Base-by-base conservation (phyloP, 495 filamentous ascomycete genomes). In the Penicillium mononematosum region DNA sequence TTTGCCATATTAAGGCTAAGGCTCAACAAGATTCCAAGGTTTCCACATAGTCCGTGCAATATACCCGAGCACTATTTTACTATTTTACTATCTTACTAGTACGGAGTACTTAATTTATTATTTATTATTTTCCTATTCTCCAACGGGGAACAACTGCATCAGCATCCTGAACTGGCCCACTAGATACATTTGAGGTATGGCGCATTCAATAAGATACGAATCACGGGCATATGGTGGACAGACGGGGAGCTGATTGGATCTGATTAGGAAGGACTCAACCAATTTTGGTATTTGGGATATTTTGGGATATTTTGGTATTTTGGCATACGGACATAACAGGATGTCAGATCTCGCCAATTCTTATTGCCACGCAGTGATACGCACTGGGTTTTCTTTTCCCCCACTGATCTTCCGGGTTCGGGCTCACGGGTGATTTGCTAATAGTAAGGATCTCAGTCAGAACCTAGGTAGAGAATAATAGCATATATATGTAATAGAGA, bases 361-460 rank as follows among this genome's bases (percentile, higher is more conserved):
- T 5, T 66, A 69, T 69, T 67, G 60, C 66, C 66, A 69, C 66
- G 60, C 16, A 24, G 11, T 24, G 0, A 4, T 22, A 39, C 34
- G 20, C 47, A 34, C 39, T 55, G 32, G 39, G 53, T 56, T 55
- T 54, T 46, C 56, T 50, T 55, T 48, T 42, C 2, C 46, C 29
- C 71, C 73, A 75, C 71, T 75, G 73, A 74, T 75, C 73, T 72
- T 53, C 73, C 57, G 62, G 24, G 60, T 58, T 17, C 57, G 11
- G 66, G 64, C 56, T 59, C 67, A 59, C 61, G 69, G 67, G 45
- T 44, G 17, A 34, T 17, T 45, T 42, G 4, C 22, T 34, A 34
- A 31, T 31, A 10, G 32, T 55, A 54, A 56, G 49, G 49, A 59
- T 61, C 52, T 61, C 44, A 45, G 45, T 47, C 25, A 32, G 25